Evolutionary conservation across 139 green algal species (phyloP).

Genomic region (Haematococcus sp.): DNA sequence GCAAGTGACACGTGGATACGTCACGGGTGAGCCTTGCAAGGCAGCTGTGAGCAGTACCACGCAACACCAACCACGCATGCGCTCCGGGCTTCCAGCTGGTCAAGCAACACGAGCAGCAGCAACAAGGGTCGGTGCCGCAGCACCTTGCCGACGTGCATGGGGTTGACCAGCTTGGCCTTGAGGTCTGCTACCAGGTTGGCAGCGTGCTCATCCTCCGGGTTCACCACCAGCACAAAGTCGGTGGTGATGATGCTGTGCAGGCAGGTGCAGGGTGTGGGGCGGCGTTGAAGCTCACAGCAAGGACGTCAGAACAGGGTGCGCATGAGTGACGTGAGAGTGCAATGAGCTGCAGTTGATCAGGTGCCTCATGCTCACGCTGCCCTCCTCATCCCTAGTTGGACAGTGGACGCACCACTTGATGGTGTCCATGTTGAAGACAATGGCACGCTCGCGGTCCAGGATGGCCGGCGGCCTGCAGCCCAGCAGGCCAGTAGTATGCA

Average conservation of each 20-base stretch:
- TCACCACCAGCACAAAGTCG: constrained; percentile 51
- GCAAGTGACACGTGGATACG: background rate
- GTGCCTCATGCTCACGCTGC: background rate
- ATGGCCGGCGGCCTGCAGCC: constrained; percentile 27
- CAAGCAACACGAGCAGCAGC: background rate
- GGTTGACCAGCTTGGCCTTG: constrained; percentile 29
- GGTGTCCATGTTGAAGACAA: constrained; percentile 35
- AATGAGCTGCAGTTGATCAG: background rate
- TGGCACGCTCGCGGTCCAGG: constrained; percentile 36
- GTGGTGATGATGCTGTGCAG: constrained; percentile 41
- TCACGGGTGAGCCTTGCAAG: background rate
- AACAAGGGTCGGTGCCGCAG: background rate
- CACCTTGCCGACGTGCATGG: constrained; percentile 13
- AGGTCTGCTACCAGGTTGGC: constrained; percentile 34
- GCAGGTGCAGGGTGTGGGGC: too few relatives aligned
- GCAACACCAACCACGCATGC: too few relatives aligned
- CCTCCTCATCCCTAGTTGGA: background rate
- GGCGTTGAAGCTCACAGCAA: too few relatives aligned
- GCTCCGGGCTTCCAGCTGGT: background rate
- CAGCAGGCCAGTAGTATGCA: too few relatives aligned
- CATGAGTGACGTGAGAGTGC: too few relatives aligned
- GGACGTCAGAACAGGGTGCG: too few relatives aligned
- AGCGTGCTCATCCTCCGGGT: constrained; percentile 39
- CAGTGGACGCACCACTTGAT: background rate
- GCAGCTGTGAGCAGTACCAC: background rate